Base-by-base conservation (phyloP, 2,329 filamentous ascomycete genomes). In the Tolypocladium inflatum region DNA sequence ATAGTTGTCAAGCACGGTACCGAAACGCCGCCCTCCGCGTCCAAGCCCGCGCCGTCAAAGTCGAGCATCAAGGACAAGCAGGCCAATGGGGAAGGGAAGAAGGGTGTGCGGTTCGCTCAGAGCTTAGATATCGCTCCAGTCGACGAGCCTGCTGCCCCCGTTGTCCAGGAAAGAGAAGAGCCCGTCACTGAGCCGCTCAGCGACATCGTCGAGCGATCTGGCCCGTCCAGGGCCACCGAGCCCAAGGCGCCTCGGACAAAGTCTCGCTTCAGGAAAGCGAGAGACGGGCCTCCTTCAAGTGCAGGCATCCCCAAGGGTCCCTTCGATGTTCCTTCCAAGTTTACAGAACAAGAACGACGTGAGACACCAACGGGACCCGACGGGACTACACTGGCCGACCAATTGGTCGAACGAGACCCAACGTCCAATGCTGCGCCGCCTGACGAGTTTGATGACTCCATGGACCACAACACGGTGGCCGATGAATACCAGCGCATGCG, bases 401-500 rank as follows among this genome's bases (percentile, higher is more conserved):
- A 71, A 3, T 67, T 88, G 19, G 71, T 86, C 26, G 85, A 88
- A 69, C 79, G 80, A 45, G 74, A 79, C 50, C 68, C 73, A 10
- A 67, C 63, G 33, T 58, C 62, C 6, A 60, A 62, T 37, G 65
- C 70, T 33, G 58, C 64, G n/a, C 59, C 64, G 60, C 83, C 84
- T 0, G 83, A 89, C 63, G 86, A 89, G 63, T 77, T 93, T 43
- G 88, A 96, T 6, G 79, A 84, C 23, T 63, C 66, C n/a, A 76
- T 92, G 37, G 78, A 93, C 55, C 82, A 88, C 56, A 85, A 89
- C 61, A 88, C 96, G 70, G 85, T 96, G 17, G 87, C 89, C 9
- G 83, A 84, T 42, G 89, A 95, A 68, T 96, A 96, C 71, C 88
- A 96, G 70, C 85, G 84, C 51, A 79, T 90, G 71, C 87, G 93